phyloP scores from a whole-genome alignment of 1,284 basidiomycete genomes.

The Moesziomyces parantarcticus region DNA sequence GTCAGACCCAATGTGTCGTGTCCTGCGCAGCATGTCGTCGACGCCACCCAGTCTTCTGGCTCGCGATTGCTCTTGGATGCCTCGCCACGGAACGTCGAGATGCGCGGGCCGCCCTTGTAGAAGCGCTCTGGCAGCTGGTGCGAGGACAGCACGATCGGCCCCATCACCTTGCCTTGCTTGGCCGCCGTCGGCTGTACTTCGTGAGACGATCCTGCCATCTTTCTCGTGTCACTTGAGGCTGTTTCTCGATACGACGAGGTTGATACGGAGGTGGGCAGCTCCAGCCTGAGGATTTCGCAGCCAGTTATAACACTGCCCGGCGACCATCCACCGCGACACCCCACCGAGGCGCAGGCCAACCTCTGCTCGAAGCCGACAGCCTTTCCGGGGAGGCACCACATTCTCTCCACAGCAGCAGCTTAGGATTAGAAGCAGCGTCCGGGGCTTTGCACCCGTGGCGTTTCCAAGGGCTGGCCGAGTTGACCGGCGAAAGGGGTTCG shows the following conservation, averaged over 20 bases:
- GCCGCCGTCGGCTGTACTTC: neutral
- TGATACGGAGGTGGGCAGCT: too few relatives aligned
- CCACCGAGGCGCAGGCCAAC: too few relatives aligned
- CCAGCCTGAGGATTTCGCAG: too few relatives aligned
- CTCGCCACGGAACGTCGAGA: conserved; percentile 28
- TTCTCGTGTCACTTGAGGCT: neutral
- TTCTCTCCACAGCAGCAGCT: too few relatives aligned
- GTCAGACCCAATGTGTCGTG: conserved; percentile 37
- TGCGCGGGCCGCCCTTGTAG: conserved; percentile 33
- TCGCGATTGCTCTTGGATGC: conserved; percentile 14
- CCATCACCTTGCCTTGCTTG: conserved; percentile 5
- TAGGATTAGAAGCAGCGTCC: too few relatives aligned
- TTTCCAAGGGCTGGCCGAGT: neutral
- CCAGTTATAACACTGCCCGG: too few relatives aligned
- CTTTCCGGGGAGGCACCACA: too few relatives aligned
- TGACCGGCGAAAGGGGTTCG: conserved; percentile 8
- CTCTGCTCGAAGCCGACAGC: too few relatives aligned
- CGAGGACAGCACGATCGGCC: conserved; percentile 26
- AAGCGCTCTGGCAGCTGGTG: conserved; percentile 41
- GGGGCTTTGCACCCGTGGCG: too few relatives aligned
- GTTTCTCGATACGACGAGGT: too few relatives aligned
- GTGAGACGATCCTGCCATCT: conserved; percentile 16
- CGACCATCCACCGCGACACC: too few relatives aligned
- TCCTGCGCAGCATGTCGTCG: conserved; percentile 37
- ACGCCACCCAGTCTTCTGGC: conserved; percentile 41